Percentiles rank a stretch among this genome's conserved stretches.
These are phyloP conservation scores for Alternaria rosae DNA, from an alignment of 2,329 filamentous ascomycete species.

Conservation along the genomic window DNA sequence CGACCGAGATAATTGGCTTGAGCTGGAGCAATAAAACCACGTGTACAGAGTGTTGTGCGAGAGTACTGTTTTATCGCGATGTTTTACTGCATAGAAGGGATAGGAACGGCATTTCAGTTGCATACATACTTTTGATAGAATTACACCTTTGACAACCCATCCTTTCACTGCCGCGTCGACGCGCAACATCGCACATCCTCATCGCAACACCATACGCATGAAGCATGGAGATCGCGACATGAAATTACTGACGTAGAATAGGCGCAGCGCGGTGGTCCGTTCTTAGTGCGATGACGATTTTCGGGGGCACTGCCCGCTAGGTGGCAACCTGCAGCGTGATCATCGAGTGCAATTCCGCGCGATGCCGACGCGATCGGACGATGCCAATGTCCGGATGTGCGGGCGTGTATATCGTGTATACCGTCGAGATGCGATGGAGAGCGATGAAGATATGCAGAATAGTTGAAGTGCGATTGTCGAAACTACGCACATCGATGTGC, in stretches of 20 bases:
- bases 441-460: no score
- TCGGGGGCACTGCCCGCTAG: conserved; percentile 4
- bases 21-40: neutral
- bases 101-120: no score
- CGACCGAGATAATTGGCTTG: neutral
- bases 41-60: neutral
- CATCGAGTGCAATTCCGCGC: conserved; percentile 1
- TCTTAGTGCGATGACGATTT: conserved; percentile 7
- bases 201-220: neutral
- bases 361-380: neutral
- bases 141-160: neutral
- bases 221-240: neutral
- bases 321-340: conserved; percentile 12
- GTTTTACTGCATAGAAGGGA: neutral
- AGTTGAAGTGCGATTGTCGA: no score
- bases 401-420: neutral
- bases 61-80: neutral
- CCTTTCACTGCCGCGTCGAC: neutral
- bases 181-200: neutral
- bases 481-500: no score
- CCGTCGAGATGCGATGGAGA: neutral
- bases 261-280: neutral
- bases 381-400: neutral
- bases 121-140: neutral
- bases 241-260: conserved; percentile 1